These are phyloP conservation scores for Raphanus sativus DNA, from an alignment of 345 rosid species.

Conservation along the genomic window DNA sequence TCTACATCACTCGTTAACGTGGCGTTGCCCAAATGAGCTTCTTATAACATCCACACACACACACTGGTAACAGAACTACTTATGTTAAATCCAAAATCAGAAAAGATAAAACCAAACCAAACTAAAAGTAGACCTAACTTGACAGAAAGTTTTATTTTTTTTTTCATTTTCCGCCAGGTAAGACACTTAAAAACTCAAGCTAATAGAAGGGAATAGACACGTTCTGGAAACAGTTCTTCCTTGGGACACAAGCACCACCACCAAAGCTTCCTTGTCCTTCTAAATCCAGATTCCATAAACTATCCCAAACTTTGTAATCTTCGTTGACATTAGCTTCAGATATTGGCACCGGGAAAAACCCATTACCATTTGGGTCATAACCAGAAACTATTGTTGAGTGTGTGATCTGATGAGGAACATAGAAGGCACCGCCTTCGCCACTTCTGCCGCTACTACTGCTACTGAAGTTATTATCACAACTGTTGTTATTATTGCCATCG, in stretches of 20 bases:
- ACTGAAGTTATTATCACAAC: conserved; percentile 18
- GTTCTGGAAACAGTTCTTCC: conserved; percentile 47
- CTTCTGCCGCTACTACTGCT: conserved; percentile 30
- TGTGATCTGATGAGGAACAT: conserved; percentile 45
- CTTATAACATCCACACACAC: conserved; percentile 17
- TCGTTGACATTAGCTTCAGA: conserved; percentile 37
- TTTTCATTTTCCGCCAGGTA: neutral
- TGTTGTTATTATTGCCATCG: conserved; percentile 40
- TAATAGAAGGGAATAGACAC: conserved; percentile 52
- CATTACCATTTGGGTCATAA: conserved; percentile 34
- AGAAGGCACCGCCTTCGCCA: conserved; percentile 30
- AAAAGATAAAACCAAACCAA: conserved; percentile 10
- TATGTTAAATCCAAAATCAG: conserved; percentile 1
- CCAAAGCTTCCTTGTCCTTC: conserved; percentile 55
- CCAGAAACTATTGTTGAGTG: conserved; percentile 39
- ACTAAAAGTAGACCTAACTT: conserved; percentile 37
- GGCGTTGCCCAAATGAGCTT: conserved; percentile 1
- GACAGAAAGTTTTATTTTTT: conserved; percentile 19
- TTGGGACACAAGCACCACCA: conserved; percentile 38
- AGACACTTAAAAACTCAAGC: conserved; percentile 14
- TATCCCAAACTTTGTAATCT: conserved; percentile 66
- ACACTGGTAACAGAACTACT: conserved; percentile 1
- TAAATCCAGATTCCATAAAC: conserved; percentile 65
- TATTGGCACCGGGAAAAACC: conserved; percentile 21
- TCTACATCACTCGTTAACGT: conserved; percentile 21